Evolutionary conservation across 805 yeast genomes (phyloP).

Genomic region (Barnettozyma populi): DNA sequence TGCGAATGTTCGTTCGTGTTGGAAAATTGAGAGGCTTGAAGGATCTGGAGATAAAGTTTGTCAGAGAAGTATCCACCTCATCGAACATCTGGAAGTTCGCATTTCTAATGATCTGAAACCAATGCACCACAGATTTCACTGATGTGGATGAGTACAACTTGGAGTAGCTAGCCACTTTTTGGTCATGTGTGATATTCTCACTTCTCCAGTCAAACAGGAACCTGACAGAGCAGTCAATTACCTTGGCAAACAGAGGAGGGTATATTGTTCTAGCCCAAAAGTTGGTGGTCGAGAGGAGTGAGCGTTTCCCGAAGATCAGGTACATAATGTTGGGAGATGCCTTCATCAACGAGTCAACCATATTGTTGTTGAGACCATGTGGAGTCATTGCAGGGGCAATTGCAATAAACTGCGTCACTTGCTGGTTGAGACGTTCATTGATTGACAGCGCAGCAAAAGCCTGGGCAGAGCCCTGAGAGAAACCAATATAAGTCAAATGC

Average conservation of each 20-base stretch:
- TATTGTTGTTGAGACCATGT: constrained; percentile 68
- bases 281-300: constrained; percentile 62
- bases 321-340: constrained; percentile 64
- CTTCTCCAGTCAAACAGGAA: constrained; percentile 68
- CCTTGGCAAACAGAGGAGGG: constrained; percentile 60
- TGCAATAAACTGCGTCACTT: constrained; percentile 61
- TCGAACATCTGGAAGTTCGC: constrained; percentile 38
- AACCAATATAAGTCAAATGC: constrained; percentile 70
- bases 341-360: constrained; percentile 69
- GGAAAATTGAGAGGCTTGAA: constrained; percentile 41
- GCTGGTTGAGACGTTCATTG: constrained; percentile 54
- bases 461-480: constrained; percentile 93
- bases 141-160: constrained; percentile 79
- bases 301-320: constrained; percentile 65
- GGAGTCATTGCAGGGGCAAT: constrained; percentile 95
- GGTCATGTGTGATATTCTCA: constrained; percentile 56
- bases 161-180: constrained; percentile 67
- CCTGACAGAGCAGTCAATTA: constrained; percentile 60
- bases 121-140: constrained; percentile 76
- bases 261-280: constrained; percentile 77
- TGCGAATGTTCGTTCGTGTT: constrained; percentile 52
- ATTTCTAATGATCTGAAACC: constrained; percentile 75
- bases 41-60: constrained; percentile 32
- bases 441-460: constrained; percentile 77
- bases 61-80: constrained; percentile 25